phyloP scores from a whole-genome alignment of 805 yeast species.

The Schwanniomyces polymorphus region DNA sequence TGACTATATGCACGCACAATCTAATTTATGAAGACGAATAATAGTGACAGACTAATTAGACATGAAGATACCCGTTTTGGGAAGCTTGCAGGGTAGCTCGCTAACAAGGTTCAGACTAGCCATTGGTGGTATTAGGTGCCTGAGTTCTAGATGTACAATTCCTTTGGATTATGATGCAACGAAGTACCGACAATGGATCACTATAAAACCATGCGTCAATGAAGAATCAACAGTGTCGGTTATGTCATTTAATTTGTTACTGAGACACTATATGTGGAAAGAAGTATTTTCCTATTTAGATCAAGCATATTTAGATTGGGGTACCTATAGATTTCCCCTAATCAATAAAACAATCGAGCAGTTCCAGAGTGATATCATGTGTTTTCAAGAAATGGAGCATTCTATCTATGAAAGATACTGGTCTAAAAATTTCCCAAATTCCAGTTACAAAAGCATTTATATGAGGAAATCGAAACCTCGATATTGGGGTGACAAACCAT shows the following conservation, averaged over 20 bases:
- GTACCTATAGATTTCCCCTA: constrained; percentile 41
- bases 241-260: constrained; percentile 47
- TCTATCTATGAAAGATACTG: constrained; percentile 40
- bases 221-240: constrained; percentile 18
- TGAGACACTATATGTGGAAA: constrained; percentile 61
- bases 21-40: too few species aligned
- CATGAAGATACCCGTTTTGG: not conserved
- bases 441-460: constrained; percentile 48
- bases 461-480: constrained; percentile 50
- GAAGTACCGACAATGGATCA: constrained; percentile 19
- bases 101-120: not conserved
- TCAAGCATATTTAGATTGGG: constrained; percentile 47
- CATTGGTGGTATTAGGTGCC: not conserved
- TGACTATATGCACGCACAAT: too few species aligned
- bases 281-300: constrained; percentile 54
- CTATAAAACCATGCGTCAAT: constrained; percentile 5
- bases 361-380: constrained; percentile 57
- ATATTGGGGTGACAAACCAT: constrained; percentile 47
- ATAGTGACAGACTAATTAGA: not conserved
- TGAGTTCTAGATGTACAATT: not conserved
- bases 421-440: constrained; percentile 27
- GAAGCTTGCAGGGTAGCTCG: not conserved
- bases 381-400: constrained; percentile 54
- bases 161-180: constrained; percentile 20
- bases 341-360: constrained; percentile 26